These are phyloP conservation scores for Gracilaria domingensis DNA, from an alignment of 23 red algal genomes.

Conservation along the genomic window DNA sequence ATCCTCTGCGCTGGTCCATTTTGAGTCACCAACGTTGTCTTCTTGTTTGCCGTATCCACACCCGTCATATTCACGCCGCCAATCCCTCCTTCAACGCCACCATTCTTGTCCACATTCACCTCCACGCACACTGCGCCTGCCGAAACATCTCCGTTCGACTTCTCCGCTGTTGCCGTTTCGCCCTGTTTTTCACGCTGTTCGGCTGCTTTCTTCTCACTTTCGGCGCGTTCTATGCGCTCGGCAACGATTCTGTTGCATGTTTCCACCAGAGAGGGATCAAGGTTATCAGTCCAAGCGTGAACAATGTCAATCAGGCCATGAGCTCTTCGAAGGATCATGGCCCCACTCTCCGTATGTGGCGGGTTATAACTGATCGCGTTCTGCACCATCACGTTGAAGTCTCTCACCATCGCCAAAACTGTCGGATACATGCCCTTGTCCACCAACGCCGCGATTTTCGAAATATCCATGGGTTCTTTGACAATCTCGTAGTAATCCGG, in stretches of 20 bases:
- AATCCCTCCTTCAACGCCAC: neutral
- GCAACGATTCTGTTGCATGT: constrained; percentile 78
- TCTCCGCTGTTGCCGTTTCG: neutral
- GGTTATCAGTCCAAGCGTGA: constrained; percentile 84
- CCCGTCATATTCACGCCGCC: neutral
- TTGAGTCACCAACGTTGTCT: neutral
- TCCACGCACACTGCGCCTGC: neutral
- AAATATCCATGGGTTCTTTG: constrained; percentile 89
- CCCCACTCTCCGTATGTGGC: constrained; percentile 75
- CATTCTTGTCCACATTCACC: neutral
- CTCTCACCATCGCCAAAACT: constrained; percentile 79
- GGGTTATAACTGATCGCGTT: constrained; percentile 94
- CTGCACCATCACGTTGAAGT: constrained; percentile 82
- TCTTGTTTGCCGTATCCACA: neutral
- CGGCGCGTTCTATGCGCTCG: constrained; percentile 38
- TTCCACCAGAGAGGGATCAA: constrained; percentile 71
- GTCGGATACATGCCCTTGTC: constrained; percentile 82
- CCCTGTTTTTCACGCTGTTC: neutral
- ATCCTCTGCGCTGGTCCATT: constrained; percentile 5
- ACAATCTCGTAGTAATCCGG: constrained; percentile 96
- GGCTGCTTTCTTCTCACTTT: constrained; percentile 11
- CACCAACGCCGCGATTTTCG: constrained; percentile 69
- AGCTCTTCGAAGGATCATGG: constrained; percentile 73
- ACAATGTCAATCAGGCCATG: constrained; percentile 91
- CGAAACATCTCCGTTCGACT: neutral